These are phyloP conservation scores for Blastobotrys buckinghamii DNA, from an alignment of 1,139 yeast species.

Conservation along the genomic window DNA sequence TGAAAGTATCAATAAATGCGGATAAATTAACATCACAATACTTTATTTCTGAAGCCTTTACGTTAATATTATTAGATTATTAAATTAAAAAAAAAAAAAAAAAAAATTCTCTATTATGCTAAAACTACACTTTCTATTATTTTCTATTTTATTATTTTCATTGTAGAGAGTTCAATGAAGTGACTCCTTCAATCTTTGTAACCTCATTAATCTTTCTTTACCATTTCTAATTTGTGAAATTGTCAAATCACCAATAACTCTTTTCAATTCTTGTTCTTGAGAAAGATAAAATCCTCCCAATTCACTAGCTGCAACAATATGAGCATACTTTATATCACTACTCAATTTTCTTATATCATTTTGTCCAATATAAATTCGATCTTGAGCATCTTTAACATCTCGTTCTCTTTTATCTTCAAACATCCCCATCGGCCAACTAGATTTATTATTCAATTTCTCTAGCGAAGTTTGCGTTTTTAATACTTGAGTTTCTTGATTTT, in stretches of 20 bases:
- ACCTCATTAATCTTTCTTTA: conserved; percentile 36
- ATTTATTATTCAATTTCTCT: conserved; percentile 23
- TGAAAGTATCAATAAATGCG: conserved; percentile 11
- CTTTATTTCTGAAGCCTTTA: conserved; percentile 19
- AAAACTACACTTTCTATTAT: too few species aligned
- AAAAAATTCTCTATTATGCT: too few species aligned
- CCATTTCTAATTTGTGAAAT: conserved; percentile 27
- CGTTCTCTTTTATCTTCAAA: conserved; percentile 34
- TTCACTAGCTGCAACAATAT: conserved; percentile 35
- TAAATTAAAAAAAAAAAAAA: neutral
- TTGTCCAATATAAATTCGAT: conserved; percentile 27
- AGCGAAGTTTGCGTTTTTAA: conserved; percentile 23
- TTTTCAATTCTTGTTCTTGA: conserved; percentile 30
- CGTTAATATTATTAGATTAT: neutral
- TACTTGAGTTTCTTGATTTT: conserved; percentile 21
- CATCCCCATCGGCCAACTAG: conserved; percentile 33
- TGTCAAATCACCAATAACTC: conserved; percentile 29
- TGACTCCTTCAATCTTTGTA: conserved; percentile 20
- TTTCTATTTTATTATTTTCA: neutral
- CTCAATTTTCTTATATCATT: conserved; percentile 29
- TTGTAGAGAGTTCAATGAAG: too few species aligned
- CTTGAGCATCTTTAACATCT: conserved; percentile 30
- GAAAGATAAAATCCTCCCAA: conserved; percentile 34
- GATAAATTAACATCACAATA: conserved; percentile 19
- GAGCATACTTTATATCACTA: conserved; percentile 30